phyloP scores from a whole-genome alignment of 148 eudicot species.

The Silene latifolia region DNA sequence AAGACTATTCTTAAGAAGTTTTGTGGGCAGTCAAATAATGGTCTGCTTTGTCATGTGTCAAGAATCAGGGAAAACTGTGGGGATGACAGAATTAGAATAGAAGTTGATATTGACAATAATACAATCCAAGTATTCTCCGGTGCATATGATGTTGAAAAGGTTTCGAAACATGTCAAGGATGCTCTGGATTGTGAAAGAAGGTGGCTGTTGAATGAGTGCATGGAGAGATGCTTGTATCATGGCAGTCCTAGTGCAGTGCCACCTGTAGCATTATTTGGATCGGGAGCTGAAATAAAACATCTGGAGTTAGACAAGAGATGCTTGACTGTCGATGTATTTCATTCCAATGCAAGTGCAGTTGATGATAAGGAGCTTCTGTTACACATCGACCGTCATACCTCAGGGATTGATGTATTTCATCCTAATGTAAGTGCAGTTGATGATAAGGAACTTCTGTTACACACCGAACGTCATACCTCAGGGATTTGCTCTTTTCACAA shows the following conservation, averaged over 20 bases:
- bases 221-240: slow-evolving; percentile 63
- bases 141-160: slow-evolving; percentile 50
- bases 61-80: slow-evolving; percentile 36
- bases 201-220: slow-evolving; percentile 67
- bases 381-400: slow-evolving; percentile 46
- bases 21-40: slow-evolving; percentile 60
- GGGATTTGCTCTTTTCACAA: slow-evolving; percentile 69
- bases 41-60: slow-evolving; percentile 45
- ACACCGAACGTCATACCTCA: slow-evolving; percentile 43
- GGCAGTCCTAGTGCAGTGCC: slow-evolving; percentile 61
- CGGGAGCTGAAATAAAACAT: slow-evolving; percentile 90
- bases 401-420: neutral
- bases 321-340: slow-evolving; percentile 68
- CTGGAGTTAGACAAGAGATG: slow-evolving; percentile 82
- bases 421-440: slow-evolving; percentile 29
- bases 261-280: slow-evolving; percentile 80
- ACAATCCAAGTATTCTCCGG: slow-evolving; percentile 51
- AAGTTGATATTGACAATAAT: slow-evolving; percentile 62
- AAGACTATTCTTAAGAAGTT: slow-evolving; percentile 59
- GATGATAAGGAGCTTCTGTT: slow-evolving; percentile 71
- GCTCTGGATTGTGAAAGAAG: slow-evolving; percentile 53
- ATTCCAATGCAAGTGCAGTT: slow-evolving; percentile 36
- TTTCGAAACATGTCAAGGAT: slow-evolving; percentile 31
- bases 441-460: slow-evolving; percentile 65
- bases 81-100: slow-evolving; percentile 65